A percentile compares a stretch with the other conserved stretches of the same genome.
These are phyloP conservation scores for Aspergillus eucalypticola DNA, from an alignment of 2,329 filamentous ascomycete genomes.

Conservation along the genomic window DNA sequence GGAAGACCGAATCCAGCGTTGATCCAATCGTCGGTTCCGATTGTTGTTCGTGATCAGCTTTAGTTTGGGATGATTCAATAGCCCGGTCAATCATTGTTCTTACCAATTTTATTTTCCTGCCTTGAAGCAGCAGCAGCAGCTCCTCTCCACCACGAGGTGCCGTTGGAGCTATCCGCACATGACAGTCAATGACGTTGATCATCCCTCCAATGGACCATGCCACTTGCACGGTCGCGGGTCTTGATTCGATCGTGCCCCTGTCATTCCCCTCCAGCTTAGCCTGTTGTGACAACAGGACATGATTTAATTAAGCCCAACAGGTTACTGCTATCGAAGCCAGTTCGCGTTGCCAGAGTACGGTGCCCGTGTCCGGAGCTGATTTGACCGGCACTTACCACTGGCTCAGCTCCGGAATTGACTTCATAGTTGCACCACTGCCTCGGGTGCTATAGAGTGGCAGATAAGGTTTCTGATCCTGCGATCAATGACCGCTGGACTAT, in stretches of 20 bases:
- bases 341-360: background rate
- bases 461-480: background rate
- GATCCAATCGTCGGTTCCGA: background rate
- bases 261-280: background rate
- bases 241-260: background rate
- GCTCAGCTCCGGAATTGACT: slow-evolving; percentile 11
- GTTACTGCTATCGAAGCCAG: background rate
- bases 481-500: background rate
- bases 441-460: background rate
- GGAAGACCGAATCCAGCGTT: background rate
- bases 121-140: background rate
- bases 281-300: background rate
- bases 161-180: background rate
- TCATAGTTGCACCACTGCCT: slow-evolving; percentile 16
- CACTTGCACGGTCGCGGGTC: background rate
- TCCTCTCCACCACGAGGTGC: background rate
- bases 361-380: background rate
- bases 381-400: background rate
- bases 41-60: background rate
- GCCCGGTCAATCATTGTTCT: background rate
- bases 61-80: background rate
- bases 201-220: background rate
- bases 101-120: background rate
- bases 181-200: slow-evolving; percentile 14
- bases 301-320: background rate